Evolutionary conservation across 306 rosid species (phyloP).

Genomic region (Pueraria montana): DNA sequence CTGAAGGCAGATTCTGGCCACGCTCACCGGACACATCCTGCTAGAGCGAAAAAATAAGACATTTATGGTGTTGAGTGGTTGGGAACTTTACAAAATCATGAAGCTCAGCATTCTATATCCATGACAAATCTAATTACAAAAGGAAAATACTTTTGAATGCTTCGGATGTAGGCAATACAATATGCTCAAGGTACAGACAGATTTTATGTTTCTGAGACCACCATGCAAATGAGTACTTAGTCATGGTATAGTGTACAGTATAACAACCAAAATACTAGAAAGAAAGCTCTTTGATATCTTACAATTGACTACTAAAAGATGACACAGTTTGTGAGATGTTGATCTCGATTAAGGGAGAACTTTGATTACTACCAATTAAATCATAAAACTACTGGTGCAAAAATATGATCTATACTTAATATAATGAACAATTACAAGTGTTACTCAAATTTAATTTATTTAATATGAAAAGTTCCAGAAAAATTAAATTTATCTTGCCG

Average conservation of each 20-base stretch:
- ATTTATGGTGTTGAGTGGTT: constrained; percentile 16
- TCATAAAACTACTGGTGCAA: not conserved
- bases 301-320: constrained; percentile 1
- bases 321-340: not conserved
- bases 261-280: not conserved
- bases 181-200: not conserved
- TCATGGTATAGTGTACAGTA: not conserved
- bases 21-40: constrained; percentile 59
- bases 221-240: not conserved
- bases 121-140: not conserved
- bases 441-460: not conserved
- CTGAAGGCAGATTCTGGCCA: constrained; percentile 59
- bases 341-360: not conserved
- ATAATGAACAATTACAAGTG: not conserved
- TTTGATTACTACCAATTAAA: constrained; percentile 18
- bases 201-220: constrained; percentile 15
- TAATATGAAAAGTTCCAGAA: constrained; percentile 10
- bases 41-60: constrained; percentile 38
- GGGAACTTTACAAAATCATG: constrained; percentile 14
- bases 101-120: constrained; percentile 19
- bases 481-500: not conserved
- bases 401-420: constrained; percentile 18
- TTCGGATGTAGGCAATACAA: not conserved
- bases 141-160: constrained; percentile 11
- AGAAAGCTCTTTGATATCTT: constrained; percentile 6